phyloP scores from a whole-genome alignment of 495 filamentous ascomycete species.

The Tirmania nivea region DNA sequence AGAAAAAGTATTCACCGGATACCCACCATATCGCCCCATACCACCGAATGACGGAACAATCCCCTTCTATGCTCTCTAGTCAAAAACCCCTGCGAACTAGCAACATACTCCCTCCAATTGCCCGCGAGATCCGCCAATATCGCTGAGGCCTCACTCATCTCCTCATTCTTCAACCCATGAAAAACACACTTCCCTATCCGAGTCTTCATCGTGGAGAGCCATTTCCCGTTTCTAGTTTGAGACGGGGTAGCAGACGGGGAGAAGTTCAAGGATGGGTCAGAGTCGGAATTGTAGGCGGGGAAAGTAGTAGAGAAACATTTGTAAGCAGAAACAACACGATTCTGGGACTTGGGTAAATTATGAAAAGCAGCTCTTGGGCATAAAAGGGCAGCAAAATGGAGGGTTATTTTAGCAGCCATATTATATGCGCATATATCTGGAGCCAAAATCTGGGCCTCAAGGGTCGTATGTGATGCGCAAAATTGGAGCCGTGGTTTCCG shows the following conservation, averaged over 20 bases:
- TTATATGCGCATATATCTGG: no score
- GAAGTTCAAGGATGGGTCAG: not conserved
- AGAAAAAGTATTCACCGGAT: not conserved
- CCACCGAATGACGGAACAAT: conserved; percentile 48
- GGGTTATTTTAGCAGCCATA: no score
- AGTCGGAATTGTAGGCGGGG: not conserved
- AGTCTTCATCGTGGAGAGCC: conserved; percentile 52
- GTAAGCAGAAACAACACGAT: no score
- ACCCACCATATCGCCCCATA: conserved; percentile 77
- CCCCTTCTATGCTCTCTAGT: conserved; percentile 41
- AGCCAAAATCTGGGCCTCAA: no score
- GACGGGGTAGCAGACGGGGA: conserved; percentile 1
- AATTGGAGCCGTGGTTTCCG: no score
- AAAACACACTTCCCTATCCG: conserved; percentile 67
- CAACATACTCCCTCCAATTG: conserved; percentile 61
- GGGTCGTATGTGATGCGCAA: no score
- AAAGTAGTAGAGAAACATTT: no score
- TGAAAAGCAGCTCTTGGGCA: no score
- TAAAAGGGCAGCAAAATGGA: no score
- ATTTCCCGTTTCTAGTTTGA: conserved; percentile 27
- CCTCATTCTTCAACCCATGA: conserved; percentile 44
- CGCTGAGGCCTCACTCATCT: conserved; percentile 37
- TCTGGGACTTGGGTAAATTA: no score
- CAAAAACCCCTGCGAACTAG: conserved; percentile 63
- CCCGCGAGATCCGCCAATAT: conserved; percentile 39